phyloP scores from a whole-genome alignment of 495 filamentous ascomycete genomes.

The Acidiella bohemica region DNA sequence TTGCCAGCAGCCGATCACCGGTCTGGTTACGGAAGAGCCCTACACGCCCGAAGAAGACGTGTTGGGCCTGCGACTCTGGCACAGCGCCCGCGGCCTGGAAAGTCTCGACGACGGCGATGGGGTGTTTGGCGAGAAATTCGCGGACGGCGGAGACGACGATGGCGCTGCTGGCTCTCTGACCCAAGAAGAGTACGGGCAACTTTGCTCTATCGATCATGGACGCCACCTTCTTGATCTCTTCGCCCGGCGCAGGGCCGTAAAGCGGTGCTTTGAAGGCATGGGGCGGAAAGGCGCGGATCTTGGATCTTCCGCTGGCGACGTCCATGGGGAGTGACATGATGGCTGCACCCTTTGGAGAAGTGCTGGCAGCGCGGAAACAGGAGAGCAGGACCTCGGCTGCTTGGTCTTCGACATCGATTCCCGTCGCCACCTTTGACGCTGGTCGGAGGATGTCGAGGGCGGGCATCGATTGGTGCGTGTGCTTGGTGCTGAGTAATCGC shows the following conservation, averaged over 20 bases:
- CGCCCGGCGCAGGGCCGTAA: conserved; percentile 20
- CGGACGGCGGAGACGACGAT: conserved; percentile 25
- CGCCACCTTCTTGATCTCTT: conserved; percentile 16
- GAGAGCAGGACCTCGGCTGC: conserved; percentile 29
- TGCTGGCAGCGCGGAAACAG: conserved; percentile 26
- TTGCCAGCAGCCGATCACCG: conserved; percentile 27
- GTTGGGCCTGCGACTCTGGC: conserved; percentile 23
- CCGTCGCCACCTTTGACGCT: conserved; percentile 23
- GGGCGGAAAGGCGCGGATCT: conserved; percentile 24
- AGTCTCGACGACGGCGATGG: conserved; percentile 31
- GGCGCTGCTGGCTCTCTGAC: conserved; percentile 24
- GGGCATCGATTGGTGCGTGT: conserved; percentile 30
- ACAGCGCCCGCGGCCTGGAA: conserved; percentile 32
- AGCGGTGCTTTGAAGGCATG: conserved; percentile 24
- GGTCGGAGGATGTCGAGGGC: conserved; percentile 24
- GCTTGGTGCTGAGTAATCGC: conserved; percentile 23
- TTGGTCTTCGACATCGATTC: conserved; percentile 28
- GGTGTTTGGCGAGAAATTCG: conserved; percentile 23
- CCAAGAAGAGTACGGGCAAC: conserved; percentile 30
- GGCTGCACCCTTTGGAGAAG: conserved; percentile 24
- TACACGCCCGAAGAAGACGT: conserved; percentile 30
- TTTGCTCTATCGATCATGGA: conserved; percentile 23
- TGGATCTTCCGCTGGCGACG: conserved; percentile 23
- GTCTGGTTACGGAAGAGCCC: conserved; percentile 32
- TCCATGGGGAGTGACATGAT: conserved; percentile 30